phyloP scores from a whole-genome alignment of 2,329 filamentous ascomycete species.

The Ascocoryne sarcoides region DNA sequence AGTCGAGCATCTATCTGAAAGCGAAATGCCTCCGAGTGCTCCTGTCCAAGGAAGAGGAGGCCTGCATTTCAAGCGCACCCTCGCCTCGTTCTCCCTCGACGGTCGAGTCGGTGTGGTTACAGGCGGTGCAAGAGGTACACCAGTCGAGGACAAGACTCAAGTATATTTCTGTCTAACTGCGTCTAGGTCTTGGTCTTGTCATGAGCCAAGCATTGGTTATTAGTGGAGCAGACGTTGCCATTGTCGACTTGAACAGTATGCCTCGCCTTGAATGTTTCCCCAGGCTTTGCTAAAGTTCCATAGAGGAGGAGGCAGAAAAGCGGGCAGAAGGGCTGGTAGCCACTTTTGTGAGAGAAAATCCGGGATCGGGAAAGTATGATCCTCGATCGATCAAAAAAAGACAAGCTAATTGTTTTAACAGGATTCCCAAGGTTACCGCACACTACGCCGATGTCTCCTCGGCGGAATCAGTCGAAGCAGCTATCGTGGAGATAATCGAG shows the following conservation, averaged over 20 bases:
- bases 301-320: constrained; percentile 74
- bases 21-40: constrained; percentile 60
- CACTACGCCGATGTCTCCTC: constrained; percentile 85
- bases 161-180: background rate
- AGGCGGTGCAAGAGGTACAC: constrained; percentile 66
- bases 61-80: constrained; percentile 74
- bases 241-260: constrained; percentile 88
- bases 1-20: constrained; percentile 69
- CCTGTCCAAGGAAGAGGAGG: constrained; percentile 71
- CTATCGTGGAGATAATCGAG: constrained; percentile 59
- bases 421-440: constrained; percentile 74
- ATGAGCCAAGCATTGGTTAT: constrained; percentile 90
- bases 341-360: constrained; percentile 71
- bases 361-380: constrained; percentile 56
- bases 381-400: background rate
- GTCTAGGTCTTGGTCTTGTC: constrained; percentile 67
- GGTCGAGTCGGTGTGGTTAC: constrained; percentile 79
- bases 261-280: constrained; percentile 79
- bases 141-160: background rate
- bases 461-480: constrained; percentile 66
- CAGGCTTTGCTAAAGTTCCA: constrained; percentile 28
- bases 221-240: constrained; percentile 79
- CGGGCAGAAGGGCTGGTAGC: constrained; percentile 68
- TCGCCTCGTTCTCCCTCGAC: constrained; percentile 80
- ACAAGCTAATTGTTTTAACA: constrained; percentile 27